Base-by-base conservation (phyloP, 176 grass and related monocot genomes). In the Metroxylon sagu region DNA sequence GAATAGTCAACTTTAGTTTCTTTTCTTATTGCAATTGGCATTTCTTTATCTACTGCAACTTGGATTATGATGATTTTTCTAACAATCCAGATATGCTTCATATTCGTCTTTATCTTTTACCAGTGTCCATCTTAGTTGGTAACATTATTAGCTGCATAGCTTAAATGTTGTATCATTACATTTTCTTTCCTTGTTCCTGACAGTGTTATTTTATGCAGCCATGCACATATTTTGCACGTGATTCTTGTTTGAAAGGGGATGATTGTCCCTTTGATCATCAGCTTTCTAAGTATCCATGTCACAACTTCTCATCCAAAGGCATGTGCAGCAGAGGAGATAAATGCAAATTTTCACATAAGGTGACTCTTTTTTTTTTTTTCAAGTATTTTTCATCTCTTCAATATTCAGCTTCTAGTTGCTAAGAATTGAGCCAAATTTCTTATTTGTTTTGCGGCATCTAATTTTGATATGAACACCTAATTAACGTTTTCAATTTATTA, bases 261-360 rank as follows among this genome's bases (percentile, higher is more conserved):
- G 84, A 86, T 19, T 98, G 93, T 65, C 88, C 81, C 54, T 98
- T 80, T 65, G 93, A 98, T 85, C 93, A 98, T 73, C 69, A 89
- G 25, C 72, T 98, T 28, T 92, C 70, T 19, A 98, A 92, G 71
- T 85, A 98, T 67, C 82, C 76, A 52, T 98, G 93, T 64, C 93
- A 89, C 58, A 85, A 92, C 51, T 85, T 85, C 74, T 19, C 80
- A 56, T 76, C 87, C 57, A 85, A 76, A 71, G 82, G 88, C 68
- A 80, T 29, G 65, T 98, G 93, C 29, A 56, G 65, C 15, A 87
- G 93, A 85, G 84, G 88, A 57, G 84, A 79, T 60, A 89, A 74
- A 65, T 98, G 93, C 84, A 92, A 98, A 65, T 98, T 98, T 79
- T 98, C 93, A 52, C 88, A 98, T 64, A 79, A 77, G 74, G 93